Base-by-base conservation (phyloP, 345 rosid species). In the Schrenkiella parvula region DNA sequence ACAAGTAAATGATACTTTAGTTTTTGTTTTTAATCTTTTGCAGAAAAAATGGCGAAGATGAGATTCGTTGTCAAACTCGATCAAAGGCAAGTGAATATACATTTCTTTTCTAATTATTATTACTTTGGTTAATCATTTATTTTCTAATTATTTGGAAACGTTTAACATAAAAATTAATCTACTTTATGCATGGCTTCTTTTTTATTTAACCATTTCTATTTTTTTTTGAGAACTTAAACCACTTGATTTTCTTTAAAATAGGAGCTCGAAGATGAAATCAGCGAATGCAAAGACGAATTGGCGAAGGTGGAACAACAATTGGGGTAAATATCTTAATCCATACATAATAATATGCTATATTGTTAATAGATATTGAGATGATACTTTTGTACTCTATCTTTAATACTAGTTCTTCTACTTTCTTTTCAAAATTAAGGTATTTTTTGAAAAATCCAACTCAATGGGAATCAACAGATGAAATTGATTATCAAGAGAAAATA, bases 311-410 rank as follows among this genome's bases (percentile, higher is more conserved):
- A 73, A 18, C 6, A 37, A 28, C 6, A 57, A n/a, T n/a, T 73
- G 25, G 53, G 8, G 78, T 66, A 66, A 14, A 23, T 56, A 43
- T 54, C n/a, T 56, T 51, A 52, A n/a, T n/a, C n/a, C n/a, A n/a
- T n/a, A n/a, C n/a, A n/a, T n/a, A n/a, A n/a, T n/a, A n/a, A n/a
- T n/a, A n/a, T n/a, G n/a, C n/a, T n/a, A n/a, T n/a, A n/a, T n/a
- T n/a, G n/a, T n/a, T n/a, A n/a, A n/a, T n/a, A n/a, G n/a, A n/a
- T n/a, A n/a, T n/a, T n/a, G n/a, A n/a, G n/a, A n/a, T n/a, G n/a
- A n/a, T n/a, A n/a, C n/a, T n/a, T n/a, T n/a, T n/a, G n/a, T n/a
- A n/a, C n/a, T n/a, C n/a, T n/a, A 25, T 73, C 11, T 2, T 21
- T 17, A 17, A 13, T 43, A 34, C 10, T 41, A 15, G 2, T 34